Evolutionary conservation across 306 rosid genomes (phyloP).

Genomic region (Trichosanthes cucumerina): DNA sequence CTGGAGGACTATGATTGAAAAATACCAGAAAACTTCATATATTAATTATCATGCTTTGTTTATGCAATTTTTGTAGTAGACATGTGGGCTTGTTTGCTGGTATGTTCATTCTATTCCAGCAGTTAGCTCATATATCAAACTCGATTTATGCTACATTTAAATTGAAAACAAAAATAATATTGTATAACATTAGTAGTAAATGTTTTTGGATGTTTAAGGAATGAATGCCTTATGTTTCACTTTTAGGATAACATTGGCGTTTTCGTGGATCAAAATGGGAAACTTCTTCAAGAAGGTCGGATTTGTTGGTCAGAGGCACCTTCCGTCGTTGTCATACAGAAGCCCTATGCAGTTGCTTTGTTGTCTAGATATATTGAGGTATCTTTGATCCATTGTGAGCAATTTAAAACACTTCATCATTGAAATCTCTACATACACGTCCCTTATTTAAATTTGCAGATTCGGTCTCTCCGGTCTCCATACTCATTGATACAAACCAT

Average conservation of each 20-base stretch:
- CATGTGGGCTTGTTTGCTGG: not conserved
- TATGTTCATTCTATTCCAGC: not conserved
- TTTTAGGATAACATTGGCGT: constrained; percentile 92
- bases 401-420: not conserved
- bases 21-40: too few relatives aligned
- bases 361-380: constrained; percentile 93
- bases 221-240: constrained; percentile 11
- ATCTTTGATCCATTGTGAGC: constrained; percentile 3
- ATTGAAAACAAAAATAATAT: not conserved
- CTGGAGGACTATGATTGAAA: too few relatives aligned
- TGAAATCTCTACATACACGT: constrained; percentile 5
- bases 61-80: not conserved
- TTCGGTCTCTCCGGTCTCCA: constrained; percentile 78
- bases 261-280: constrained; percentile 94
- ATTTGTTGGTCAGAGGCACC: constrained; percentile 99
- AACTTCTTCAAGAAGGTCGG: constrained; percentile 85
- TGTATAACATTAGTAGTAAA: not conserved
- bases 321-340: constrained; percentile 60
- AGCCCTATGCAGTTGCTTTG: constrained; percentile 79
- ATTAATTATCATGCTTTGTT: not conserved
- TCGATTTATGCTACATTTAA: not conserved
- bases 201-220: not conserved
- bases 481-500: constrained; percentile 87
- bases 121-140: not conserved
- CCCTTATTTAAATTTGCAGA: constrained; percentile 38